These are phyloP conservation scores for Graphium sp. DNA, from an alignment of 2,329 filamentous ascomycete species.

Conservation along the genomic window DNA sequence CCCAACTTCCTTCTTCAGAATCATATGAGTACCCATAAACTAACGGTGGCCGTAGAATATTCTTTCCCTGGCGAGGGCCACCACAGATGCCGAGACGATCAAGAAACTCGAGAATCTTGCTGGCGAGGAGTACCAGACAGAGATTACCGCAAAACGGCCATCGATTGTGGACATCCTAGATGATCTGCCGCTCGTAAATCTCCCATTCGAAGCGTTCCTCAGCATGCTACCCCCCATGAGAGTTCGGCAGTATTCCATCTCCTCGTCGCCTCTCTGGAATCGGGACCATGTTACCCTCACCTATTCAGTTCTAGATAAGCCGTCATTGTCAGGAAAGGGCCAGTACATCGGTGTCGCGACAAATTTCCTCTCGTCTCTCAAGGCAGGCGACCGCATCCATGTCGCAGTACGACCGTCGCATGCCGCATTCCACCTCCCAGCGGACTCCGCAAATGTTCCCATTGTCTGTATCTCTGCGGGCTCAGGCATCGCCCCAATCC, in stretches of 20 bases:
- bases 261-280: constrained; percentile 50
- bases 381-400: constrained; percentile 22
- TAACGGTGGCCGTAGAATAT: constrained; percentile 16
- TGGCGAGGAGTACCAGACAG: constrained; percentile 25
- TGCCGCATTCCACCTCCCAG: constrained; percentile 30
- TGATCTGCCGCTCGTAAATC: constrained; percentile 35
- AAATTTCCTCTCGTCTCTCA: constrained; percentile 36
- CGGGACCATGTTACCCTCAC: constrained; percentile 44
- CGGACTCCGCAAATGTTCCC: constrained; percentile 24
- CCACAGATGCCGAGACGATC: constrained; percentile 24
- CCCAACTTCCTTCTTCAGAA: not conserved
- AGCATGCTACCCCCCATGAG: constrained; percentile 62
- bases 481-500: constrained; percentile 44
- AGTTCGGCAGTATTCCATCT: constrained; percentile 65
- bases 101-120: constrained; percentile 27
- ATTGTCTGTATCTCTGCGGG: constrained; percentile 34
- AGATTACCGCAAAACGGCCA: constrained; percentile 37
- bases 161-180: constrained; percentile 56
- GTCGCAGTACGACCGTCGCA: constrained; percentile 29
- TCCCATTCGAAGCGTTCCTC: constrained; percentile 52
- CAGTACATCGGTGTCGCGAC: constrained; percentile 42
- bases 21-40: not conserved
- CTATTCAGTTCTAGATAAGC: constrained; percentile 45
- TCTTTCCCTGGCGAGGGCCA: constrained; percentile 26
- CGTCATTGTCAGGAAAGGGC: constrained; percentile 30